Evolutionary conservation across 1,284 basidiomycete species (phyloP), one percentile per base, ranked within the genome.

Genomic region (Fistulinella cinereoalba): DNA sequence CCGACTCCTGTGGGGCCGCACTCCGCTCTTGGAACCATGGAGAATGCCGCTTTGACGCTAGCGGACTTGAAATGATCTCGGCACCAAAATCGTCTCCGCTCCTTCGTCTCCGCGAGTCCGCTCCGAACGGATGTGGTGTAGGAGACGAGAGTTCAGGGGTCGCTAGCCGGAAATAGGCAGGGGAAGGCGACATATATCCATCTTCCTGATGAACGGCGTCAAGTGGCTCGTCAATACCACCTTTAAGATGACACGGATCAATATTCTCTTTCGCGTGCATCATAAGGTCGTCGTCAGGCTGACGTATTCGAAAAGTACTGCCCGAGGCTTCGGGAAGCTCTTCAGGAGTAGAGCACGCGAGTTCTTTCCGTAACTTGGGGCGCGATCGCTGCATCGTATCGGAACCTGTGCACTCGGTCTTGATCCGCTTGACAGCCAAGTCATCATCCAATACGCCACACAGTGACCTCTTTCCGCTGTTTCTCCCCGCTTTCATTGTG

Each of bases 391-490:
- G 59, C 34, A 54, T 50, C 33, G 47, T 40, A 58, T 51, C 57
- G 59, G 44, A 43, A 39, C 37, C 50, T 37, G 10, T 37, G 46
- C 41, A 45, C 15, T 43, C 66, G 57, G 56, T 68, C 71, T 60
- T 74, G 75, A 61, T 76, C 74, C 68, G 60, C 41, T 81, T 83
- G 32, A 65, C 66, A 31, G 68, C 71, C 6, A 79, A 57, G 53
- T 86, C 85, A 24, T 76, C 71, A 49, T 86, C 83, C 74, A 85
- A 77, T 42, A 83, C 76, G 49, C 83, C 83, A 28, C 75, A 72
- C 27, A 90, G 70, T 2, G 83, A 85, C 46, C 86, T 73, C 63
- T 88, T 88, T 13, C 87, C 87, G 56, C 85, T 89, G 8, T 75
- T 73, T 51, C 75, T 78, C 21, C 86, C 85, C 27, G 52, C 51